Conservation (phyloP, 441 rosid species). For the Cnidoscolus chayamansa region DNA sequence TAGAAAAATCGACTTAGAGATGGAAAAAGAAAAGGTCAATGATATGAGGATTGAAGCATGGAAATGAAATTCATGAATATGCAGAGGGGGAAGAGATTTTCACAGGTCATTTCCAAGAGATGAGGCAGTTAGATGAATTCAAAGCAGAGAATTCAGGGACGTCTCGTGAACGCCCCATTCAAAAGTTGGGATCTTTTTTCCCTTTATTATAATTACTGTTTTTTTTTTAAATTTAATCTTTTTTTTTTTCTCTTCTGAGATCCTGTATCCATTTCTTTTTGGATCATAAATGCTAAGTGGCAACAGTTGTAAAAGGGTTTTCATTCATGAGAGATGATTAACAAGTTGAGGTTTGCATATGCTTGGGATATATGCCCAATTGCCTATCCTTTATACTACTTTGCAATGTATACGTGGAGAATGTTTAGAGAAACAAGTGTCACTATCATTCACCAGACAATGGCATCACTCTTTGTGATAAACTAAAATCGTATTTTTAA, state of each 20-base stretch:
- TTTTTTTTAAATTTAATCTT: background rate
- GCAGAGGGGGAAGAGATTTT: constrained; percentile 25
- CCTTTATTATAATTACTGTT: background rate
- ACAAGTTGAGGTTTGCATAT: background rate
- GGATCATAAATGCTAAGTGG: constrained; percentile 36
- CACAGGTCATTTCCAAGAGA: constrained; percentile 30
- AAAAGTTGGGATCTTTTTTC: constrained; percentile 33
- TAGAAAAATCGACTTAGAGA: background rate
- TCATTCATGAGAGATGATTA: background rate
- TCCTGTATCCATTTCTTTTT: constrained; percentile 13
- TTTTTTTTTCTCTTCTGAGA: constrained; percentile 8
- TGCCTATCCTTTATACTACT: background rate
- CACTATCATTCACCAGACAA: too few relatives aligned
- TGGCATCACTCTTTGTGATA: too few relatives aligned
- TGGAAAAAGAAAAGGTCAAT: background rate
- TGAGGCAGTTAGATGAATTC: constrained; percentile 46
- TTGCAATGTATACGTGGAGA: background rate
- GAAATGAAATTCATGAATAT: constrained; percentile 17
- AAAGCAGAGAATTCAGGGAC: constrained; percentile 57
- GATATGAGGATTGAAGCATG: constrained; percentile 15
- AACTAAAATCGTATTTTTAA: too few relatives aligned
- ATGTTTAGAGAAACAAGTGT: too few relatives aligned
- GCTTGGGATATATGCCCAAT: background rate
- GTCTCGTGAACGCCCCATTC: constrained; percentile 76
- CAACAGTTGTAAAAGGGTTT: constrained; percentile 14